phyloP scores from a whole-genome alignment of 2,329 filamentous ascomycete species.

The Gaeumannomyces sp. region DNA sequence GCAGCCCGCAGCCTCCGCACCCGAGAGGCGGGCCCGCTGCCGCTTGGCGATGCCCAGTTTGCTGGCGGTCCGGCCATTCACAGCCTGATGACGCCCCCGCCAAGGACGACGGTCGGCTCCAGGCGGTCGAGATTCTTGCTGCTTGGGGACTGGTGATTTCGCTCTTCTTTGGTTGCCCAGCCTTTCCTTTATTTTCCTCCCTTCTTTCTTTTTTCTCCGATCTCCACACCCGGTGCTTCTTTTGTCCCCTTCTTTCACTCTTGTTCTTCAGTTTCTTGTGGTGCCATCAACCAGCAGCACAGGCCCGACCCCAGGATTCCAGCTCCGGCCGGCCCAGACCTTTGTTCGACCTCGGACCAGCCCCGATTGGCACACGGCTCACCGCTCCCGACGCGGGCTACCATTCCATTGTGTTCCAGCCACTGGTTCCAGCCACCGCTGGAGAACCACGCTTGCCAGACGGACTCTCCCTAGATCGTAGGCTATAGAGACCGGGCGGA shows the following conservation, averaged over 20 bases:
- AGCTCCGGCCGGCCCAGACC: not conserved
- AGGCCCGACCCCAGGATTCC: not conserved
- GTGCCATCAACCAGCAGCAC: not conserved
- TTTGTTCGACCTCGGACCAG: not conserved
- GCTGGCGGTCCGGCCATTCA: not conserved
- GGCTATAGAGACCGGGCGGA: not conserved
- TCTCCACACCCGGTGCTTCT: not conserved
- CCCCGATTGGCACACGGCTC: not conserved
- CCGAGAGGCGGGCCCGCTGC: not conserved
- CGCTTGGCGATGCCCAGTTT: no score
- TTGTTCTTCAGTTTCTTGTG: not conserved
- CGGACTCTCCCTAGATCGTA: not conserved
- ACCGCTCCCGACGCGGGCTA: not conserved
- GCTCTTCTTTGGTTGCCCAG: not conserved
- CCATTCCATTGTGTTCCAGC: not conserved
- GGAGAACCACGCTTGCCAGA: not conserved
- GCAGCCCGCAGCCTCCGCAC: no score
- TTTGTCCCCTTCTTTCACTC: not conserved
- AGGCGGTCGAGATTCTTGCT: not conserved
- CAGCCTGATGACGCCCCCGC: not conserved
- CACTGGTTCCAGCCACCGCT: no score
- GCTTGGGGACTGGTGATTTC: not conserved
- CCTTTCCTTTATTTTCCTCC: not conserved
- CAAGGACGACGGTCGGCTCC: not conserved
- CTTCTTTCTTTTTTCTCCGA: not conserved